Conservation (phyloP, 768 basidiomycete genomes). For the Candolleomyces eurysporus region DNA sequence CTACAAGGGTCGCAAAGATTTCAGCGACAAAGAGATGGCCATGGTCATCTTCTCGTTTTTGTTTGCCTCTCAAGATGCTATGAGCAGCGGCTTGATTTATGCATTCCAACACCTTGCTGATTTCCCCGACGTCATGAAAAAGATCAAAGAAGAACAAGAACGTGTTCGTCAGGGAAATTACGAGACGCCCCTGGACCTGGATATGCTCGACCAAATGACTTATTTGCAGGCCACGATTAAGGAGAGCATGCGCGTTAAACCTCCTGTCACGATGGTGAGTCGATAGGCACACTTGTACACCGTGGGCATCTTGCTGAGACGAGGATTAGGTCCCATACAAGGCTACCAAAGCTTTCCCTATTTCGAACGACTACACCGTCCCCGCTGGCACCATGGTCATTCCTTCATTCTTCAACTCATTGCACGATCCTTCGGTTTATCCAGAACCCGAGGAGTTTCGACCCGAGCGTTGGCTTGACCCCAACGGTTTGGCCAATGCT, state of each 20-base stretch:
- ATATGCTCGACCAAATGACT: constrained; percentile 88
- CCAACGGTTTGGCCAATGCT: constrained; percentile 68
- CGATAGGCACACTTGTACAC: constrained; percentile 1
- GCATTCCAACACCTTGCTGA: constrained; percentile 96
- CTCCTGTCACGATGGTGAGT: constrained; percentile 93
- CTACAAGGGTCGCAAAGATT: constrained; percentile 81
- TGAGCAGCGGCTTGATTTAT: constrained; percentile 95
- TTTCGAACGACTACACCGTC: constrained; percentile 87
- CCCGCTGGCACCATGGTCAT: constrained; percentile 93
- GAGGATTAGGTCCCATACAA: constrained; percentile 83
- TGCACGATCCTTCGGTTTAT: constrained; percentile 87
- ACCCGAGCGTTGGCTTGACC: constrained; percentile 94
- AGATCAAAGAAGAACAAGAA: constrained; percentile 89
- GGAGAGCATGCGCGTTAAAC: constrained; percentile 88
- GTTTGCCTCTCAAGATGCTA: constrained; percentile 96
- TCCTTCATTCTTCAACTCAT: constrained; percentile 87
- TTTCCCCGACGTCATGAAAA: constrained; percentile 82
- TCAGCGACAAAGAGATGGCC: constrained; percentile 92
- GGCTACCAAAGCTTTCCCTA: constrained; percentile 87
- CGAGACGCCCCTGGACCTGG: constrained; percentile 76
- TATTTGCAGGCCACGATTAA: constrained; percentile 92
- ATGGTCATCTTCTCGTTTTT: constrained; percentile 97
- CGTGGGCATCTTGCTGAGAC: constrained; percentile 10
- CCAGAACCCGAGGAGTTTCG: constrained; percentile 78
- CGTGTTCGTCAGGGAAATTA: constrained; percentile 76